Evolutionary conservation across 352 stramenopile genomes (phyloP), one percentile per base, ranked within the genome.

Genomic region (Aphanomyces invadans): DNA sequence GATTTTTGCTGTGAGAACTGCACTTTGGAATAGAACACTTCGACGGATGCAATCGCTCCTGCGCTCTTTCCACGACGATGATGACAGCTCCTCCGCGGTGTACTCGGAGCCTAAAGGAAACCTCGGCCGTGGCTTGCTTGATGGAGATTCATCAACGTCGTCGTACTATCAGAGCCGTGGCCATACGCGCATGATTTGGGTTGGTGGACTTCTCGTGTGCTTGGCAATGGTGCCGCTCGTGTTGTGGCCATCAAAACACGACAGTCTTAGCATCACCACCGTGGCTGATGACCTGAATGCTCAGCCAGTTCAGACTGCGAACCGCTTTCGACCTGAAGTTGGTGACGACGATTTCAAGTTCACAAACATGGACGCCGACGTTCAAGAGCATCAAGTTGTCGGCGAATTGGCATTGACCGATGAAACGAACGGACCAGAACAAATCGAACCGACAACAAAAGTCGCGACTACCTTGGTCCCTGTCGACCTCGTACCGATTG

Each of bases 81-180:
- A 33, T 2, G 49, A 65, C 39, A 38, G 55, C 29, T 19, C 25
- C 25, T 7, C 15, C 4, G 25, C 57, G 3, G 57, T 32, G 15
- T 65, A 56, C 45, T 39, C 42, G 21, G 57, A 65, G 9, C 19
- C 28, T 28, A 48, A 65, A 52, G 49, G 19, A 10, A 26, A 10
- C 29, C 49, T 57, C 36, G 57, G 57, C 39, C 57, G 28, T 10
- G 57, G 57, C 19, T 28, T 65, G 5, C 57, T 65, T 28, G 11
- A 10, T 15, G 57, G 55, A 1, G 28, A 26, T n/a, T 7, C 4
- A 4, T 23, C 29, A 12, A 12, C 23, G 33, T 49, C 57, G 15
- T 65, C 57, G n/a, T 65, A 54, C 28, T 65, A 65, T 36, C 31
- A 59, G 26, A 65, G 57, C 23, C 28, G 26, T 3, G 12, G 36